Conservation (phyloP, 1,284 basidiomycete genomes). For the Mycena citricolor region DNA sequence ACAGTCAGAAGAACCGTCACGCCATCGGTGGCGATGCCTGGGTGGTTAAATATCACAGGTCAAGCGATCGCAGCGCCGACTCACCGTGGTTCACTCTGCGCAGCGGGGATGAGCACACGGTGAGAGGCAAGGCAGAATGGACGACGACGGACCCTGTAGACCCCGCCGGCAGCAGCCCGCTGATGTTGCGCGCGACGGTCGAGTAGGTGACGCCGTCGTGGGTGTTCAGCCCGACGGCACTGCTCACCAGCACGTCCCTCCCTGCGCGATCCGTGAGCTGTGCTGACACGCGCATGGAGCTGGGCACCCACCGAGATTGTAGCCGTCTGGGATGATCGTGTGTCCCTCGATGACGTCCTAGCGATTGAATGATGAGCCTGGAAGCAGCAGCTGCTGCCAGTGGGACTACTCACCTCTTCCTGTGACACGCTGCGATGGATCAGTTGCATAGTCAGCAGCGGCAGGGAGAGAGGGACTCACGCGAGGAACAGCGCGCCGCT, state of each 20-base stretch:
- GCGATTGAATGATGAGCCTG: neutral
- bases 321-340: conserved; percentile 50
- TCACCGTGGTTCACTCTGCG: conserved; percentile 19
- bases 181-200: conserved; percentile 20
- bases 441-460: neutral
- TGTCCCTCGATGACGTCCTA: conserved; percentile 40
- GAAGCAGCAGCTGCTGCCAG: neutral
- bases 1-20: conserved; percentile 18
- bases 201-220: conserved; percentile 11
- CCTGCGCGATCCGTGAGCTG: neutral
- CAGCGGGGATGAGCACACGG: neutral
- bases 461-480: conserved; percentile 34
- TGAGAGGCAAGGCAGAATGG: neutral
- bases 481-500: conserved; percentile 57
- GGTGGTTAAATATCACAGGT: no score
- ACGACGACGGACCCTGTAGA: conserved; percentile 11
- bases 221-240: conserved; percentile 13
- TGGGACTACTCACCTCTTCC: conserved; percentile 35
- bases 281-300: neutral
- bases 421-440: conserved; percentile 43
- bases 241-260: conserved; percentile 19
- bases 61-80: no score
- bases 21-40: conserved; percentile 21
- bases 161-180: conserved; percentile 15
- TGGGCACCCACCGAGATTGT: conserved; percentile 48